phyloP scores from a whole-genome alignment of 768 basidiomycete genomes.

The Ramaria rubella region DNA sequence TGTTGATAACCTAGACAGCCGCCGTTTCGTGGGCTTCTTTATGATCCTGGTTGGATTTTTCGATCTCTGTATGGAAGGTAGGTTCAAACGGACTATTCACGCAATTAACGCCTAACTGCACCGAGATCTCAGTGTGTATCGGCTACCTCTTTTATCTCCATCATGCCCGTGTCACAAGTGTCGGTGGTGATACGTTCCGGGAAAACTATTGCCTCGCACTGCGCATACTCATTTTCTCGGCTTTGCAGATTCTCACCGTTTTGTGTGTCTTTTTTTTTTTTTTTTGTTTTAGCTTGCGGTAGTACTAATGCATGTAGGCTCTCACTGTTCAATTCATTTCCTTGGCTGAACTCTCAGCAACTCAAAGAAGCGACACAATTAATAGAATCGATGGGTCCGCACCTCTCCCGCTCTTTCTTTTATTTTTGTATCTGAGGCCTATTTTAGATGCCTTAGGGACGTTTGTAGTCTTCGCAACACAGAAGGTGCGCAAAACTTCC shows the following conservation, averaged over 20 bases:
- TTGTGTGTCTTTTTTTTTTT: neutral
- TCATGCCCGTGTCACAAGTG: neutral
- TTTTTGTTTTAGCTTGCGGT: neutral
- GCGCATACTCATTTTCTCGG: neutral
- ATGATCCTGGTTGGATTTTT: neutral
- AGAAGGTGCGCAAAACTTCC: neutral
- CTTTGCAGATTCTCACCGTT: neutral
- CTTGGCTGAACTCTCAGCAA: neutral
- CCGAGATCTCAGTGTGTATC: neutral
- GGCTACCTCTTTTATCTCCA: neutral
- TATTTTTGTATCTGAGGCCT: neutral
- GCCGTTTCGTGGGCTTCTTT: neutral
- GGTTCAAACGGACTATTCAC: neutral
- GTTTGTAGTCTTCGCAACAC: neutral
- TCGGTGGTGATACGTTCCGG: neutral
- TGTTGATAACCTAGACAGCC: neutral
- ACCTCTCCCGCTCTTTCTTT: neutral
- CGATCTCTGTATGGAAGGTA: neutral
- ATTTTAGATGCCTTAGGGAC: neutral
- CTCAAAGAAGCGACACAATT: neutral
- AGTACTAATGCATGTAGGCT: neutral
- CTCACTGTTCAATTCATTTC: neutral
- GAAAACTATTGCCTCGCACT: neutral
- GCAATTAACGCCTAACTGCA: neutral
- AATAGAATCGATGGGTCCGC: neutral